Conservation (phyloP, 371 early-diverging fungal genomes). For the Syncephalastrum monosporum region DNA sequence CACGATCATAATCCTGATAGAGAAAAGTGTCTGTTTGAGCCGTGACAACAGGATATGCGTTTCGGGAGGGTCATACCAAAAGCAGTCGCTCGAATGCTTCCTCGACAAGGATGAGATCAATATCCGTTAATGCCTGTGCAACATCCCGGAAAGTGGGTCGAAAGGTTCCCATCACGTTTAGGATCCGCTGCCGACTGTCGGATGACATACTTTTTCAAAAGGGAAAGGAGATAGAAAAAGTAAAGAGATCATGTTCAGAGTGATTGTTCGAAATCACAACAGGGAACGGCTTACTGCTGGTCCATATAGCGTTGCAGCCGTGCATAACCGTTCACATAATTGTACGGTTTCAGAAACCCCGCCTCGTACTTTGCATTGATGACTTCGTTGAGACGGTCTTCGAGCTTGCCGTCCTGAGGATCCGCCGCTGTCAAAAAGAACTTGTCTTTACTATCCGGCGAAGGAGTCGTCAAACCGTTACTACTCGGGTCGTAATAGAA, state of each 20-base stretch:
- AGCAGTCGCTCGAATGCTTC: conserved; percentile 91
- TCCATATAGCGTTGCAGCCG: conserved; percentile 91
- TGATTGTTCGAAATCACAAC: not conserved
- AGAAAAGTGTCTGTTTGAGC: not conserved
- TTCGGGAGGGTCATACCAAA: conserved; percentile 43
- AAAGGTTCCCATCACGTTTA: conserved; percentile 85
- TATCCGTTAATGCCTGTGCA: conserved; percentile 87
- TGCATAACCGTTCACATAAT: conserved; percentile 91
- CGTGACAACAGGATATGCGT: too few relatives aligned
- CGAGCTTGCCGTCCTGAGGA: conserved; percentile 78
- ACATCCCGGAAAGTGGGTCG: conserved; percentile 84
- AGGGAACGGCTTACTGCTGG: conserved; percentile 52
- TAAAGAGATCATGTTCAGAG: not conserved
- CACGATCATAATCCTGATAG: conserved; percentile 82
- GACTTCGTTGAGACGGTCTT: conserved; percentile 84
- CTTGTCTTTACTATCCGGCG: conserved; percentile 47
- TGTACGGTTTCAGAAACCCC: conserved; percentile 91
- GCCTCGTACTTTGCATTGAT: conserved; percentile 94
- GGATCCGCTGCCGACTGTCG: conserved; percentile 71
- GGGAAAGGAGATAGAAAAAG: not conserved
- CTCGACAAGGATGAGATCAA: conserved; percentile 90
- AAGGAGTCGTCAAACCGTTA: not conserved
- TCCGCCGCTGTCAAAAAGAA: conserved; percentile 90
- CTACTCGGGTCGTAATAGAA: conserved; percentile 3
- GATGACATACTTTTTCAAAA: conserved; percentile 63